Percentiles rank a stretch among this genome's conserved stretches.
These are phyloP conservation scores for Closterium sp. DNA, from an alignment of 139 green algal genomes.

Conservation along the genomic window DNA sequence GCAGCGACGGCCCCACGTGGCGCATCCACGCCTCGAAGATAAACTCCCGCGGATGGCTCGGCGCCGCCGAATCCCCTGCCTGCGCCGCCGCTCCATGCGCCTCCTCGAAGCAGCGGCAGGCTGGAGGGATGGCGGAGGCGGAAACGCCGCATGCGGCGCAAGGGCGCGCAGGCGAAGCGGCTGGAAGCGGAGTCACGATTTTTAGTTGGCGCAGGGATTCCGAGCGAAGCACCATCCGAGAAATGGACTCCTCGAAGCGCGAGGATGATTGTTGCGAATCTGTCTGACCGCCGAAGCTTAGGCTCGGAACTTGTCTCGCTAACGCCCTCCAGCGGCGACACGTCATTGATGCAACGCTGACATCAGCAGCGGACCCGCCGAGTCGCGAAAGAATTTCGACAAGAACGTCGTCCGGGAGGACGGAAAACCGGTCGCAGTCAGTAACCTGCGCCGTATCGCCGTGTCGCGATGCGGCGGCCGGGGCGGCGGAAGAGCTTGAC, in stretches of 20 bases:
- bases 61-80: not conserved
- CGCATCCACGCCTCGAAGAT: not conserved
- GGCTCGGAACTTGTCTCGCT: not conserved
- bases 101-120: not conserved
- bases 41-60: not conserved
- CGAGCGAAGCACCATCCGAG: not conserved
- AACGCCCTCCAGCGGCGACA: not conserved
- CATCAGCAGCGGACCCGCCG: not conserved
- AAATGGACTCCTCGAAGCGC: not conserved
- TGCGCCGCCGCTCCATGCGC: not conserved
- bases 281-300: not conserved
- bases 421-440: not conserved
- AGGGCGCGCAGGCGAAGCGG: not conserved
- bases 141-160: not conserved
- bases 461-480: no score
- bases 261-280: not conserved
- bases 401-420: not conserved
- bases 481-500: not conserved
- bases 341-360: not conserved
- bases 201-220: not conserved
- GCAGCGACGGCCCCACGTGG: not conserved
- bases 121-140: not conserved
- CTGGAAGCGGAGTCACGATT: not conserved
- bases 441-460: not conserved
- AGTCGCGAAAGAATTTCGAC: not conserved